phyloP scores from a whole-genome alignment of 2,329 filamentous ascomycete genomes.

The Phyllosticta ampelicida region DNA sequence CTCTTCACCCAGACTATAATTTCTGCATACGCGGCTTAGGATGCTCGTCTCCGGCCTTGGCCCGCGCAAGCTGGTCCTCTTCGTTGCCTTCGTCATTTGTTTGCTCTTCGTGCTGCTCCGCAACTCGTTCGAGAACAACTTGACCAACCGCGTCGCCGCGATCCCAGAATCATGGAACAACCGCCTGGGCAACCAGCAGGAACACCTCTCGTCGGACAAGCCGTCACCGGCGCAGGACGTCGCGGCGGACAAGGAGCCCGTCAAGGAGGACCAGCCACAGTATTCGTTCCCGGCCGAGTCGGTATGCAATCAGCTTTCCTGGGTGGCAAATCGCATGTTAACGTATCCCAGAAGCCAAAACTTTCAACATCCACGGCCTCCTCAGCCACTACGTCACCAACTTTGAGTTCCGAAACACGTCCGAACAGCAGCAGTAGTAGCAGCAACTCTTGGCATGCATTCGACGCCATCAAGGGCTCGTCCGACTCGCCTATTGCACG shows the following conservation, averaged over 20 bases:
- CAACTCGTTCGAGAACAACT: constrained; percentile 6
- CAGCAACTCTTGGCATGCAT: constrained; percentile 8
- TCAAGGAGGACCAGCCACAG: constrained; percentile 4
- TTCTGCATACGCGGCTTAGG: neutral
- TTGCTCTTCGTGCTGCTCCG: constrained; percentile 9
- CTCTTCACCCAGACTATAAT: neutral
- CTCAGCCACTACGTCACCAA: neutral
- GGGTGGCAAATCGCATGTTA: neutral
- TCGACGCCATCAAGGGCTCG: constrained; percentile 5
- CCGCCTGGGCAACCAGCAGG: constrained; percentile 5
- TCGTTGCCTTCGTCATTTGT: constrained; percentile 12
- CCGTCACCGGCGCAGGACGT: constrained; percentile 9
- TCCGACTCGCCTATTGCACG: constrained; percentile 1
- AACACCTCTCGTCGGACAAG: constrained; percentile 1
- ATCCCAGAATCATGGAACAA: constrained; percentile 1
- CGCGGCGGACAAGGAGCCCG: neutral
- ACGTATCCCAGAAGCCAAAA: neutral
- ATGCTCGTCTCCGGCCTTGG: constrained; percentile 11
- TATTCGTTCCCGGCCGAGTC: constrained; percentile 6
- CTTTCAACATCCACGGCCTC: constrained; percentile 3
- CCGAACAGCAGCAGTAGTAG: neutral
- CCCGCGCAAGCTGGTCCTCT: constrained; percentile 11
- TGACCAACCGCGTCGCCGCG: constrained; percentile 3
- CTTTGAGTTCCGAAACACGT: neutral
- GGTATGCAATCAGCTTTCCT: neutral